A percentile compares a stretch with the other conserved stretches of the same genome.
Conservation (phyloP, 176 grass and related monocot species). For the Bolboschoenus planiculmis region DNA sequence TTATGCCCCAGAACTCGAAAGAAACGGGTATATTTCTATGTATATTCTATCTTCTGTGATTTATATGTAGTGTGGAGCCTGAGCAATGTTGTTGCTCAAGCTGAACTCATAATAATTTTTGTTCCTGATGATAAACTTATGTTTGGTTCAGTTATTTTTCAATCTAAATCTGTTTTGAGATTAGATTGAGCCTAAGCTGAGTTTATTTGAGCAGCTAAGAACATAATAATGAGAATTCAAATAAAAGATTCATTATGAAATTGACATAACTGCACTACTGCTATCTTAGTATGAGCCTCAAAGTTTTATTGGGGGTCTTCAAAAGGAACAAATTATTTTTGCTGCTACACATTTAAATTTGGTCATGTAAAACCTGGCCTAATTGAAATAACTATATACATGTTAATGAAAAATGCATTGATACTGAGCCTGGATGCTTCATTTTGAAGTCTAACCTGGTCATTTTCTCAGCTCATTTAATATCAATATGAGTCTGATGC, state of each 20-base stretch:
- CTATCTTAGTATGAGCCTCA: background rate
- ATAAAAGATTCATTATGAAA: background rate
- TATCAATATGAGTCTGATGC: background rate
- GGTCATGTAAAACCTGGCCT: background rate
- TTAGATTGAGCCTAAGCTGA: background rate
- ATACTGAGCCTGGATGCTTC: background rate
- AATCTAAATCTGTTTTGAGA: background rate
- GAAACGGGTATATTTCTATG: slow-evolving; percentile 58
- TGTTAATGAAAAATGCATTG: background rate
- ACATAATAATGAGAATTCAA: background rate
- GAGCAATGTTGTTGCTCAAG: background rate
- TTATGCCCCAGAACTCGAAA: slow-evolving; percentile 90
- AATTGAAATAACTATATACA: background rate
- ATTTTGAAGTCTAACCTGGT: background rate
- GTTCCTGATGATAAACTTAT: background rate
- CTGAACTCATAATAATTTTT: background rate
- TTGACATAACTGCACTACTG: background rate
- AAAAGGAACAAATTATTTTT: too few relatives aligned
- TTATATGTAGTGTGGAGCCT: background rate
- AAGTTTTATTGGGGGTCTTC: background rate
- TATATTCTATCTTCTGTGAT: background rate
- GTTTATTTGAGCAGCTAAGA: background rate
- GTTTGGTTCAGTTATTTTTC: background rate
- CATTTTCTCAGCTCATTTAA: background rate
- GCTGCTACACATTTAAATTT: background rate